Evolutionary conservation across 345 rosid species (phyloP), one percentile per base, ranked within the genome.

Genomic region (Syzygium aqueum): DNA sequence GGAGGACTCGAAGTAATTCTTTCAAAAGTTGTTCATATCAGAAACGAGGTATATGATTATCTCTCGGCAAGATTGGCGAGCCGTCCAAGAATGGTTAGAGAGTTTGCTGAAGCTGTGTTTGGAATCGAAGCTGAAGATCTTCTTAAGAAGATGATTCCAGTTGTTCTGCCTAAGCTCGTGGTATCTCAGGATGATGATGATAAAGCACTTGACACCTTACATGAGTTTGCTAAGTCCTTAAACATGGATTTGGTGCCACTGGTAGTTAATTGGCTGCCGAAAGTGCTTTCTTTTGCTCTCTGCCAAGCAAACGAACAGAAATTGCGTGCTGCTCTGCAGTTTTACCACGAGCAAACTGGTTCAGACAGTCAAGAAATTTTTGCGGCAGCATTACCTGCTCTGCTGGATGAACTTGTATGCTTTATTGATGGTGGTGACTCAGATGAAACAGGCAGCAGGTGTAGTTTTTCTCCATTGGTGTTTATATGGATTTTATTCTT

Each of bases 231-330:
- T 84, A 94, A 93, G 93, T 94, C 93, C 88, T 91, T 95, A 88
- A 92, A 95, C 89, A 93, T 91, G 86, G 97, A 95, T 53, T 88
- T 93, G 93, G 94, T 92, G 86, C 95, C 96, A 63, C 92, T 97
- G 85, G 91, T 96, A 63, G 97, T 97, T 87, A 91, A 94, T 90
- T 97, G 96, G 98, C 91, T 96, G 27, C 99, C 99, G 13, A 95
- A 95, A 91, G 99, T 97, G 49, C 99, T 96, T 89, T 96, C 99
- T 37, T 95, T 93, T 94, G 97, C 98, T 89, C 98, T 96, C 82
- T 95, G 94, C 92, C 95, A 88, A 89, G 85, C 92, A 88, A 94
- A 96, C 87, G 94, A 93, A 87, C 93, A 87, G 85, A 93, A 90
- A 84, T 91, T 97, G 89, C 92, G 90, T 87, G 93, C 94, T 89